phyloP scores from a whole-genome alignment of 495 filamentous ascomycete genomes.

The Xylona heveae region DNA sequence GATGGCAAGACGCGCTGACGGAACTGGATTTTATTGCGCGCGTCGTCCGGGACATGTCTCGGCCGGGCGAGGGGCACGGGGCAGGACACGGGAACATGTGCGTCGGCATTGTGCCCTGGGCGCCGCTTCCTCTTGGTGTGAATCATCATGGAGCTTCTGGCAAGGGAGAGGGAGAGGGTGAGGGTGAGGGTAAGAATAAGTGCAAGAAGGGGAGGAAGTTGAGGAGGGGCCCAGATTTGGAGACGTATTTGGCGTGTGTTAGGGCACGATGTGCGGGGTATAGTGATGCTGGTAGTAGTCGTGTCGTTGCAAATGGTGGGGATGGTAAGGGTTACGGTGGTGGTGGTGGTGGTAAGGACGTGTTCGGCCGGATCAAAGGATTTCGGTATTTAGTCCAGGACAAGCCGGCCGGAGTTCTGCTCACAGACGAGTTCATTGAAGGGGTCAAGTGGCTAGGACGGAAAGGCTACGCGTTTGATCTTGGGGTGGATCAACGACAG shows the following conservation, averaged over 20 bases:
- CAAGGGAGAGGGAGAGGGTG: constrained; percentile 19
- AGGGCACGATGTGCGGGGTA: no score
- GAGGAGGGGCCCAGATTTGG: no score
- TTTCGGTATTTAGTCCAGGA: constrained; percentile 69
- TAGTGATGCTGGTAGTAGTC: no score
- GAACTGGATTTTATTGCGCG: constrained; percentile 46
- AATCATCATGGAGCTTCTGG: no score
- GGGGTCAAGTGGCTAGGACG: constrained; percentile 46
- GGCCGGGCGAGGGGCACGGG: constrained; percentile 35
- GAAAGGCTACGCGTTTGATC: constrained; percentile 47
- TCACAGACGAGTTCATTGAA: constrained; percentile 36
- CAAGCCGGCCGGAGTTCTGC: constrained; percentile 39
- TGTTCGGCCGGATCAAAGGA: constrained; percentile 32
- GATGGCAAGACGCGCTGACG: constrained; percentile 37
- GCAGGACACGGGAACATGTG: constrained; percentile 28
- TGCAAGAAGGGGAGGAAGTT: constrained; percentile 11
- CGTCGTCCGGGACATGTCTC: constrained; percentile 35
- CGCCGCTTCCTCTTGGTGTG: constrained; percentile 49
- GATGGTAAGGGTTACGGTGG: no score
- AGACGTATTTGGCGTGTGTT: no score
- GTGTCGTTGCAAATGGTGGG: no score
- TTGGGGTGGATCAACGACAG: constrained; percentile 55
- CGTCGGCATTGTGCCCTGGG: constrained; percentile 57
- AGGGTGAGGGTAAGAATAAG: constrained; percentile 26
- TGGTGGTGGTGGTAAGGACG: constrained; percentile 21